Conservation (phyloP, 192 early-diverging fungal genomes). For the Phycomyces blakesleeanus region DNA sequence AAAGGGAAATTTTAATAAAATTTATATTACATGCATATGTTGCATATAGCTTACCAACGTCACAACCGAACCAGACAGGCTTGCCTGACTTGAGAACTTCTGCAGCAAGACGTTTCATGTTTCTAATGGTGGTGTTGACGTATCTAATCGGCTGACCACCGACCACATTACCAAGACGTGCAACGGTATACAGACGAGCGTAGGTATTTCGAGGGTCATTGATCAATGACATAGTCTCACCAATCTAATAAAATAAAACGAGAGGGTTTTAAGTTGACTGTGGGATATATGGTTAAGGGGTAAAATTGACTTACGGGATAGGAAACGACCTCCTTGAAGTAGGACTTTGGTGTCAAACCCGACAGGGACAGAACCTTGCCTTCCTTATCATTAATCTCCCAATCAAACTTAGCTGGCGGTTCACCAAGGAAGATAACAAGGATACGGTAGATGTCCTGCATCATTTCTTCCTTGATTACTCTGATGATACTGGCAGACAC, state of each 20-base stretch:
- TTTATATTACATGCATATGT: too few species aligned
- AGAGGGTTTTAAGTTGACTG: too few species aligned
- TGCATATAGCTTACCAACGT: constrained; percentile 52
- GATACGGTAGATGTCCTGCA: constrained; percentile 67
- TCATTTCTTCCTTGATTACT: constrained; percentile 48
- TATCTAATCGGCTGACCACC: constrained; percentile 66
- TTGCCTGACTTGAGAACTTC: constrained; percentile 54
- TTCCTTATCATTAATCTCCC: constrained; percentile 68
- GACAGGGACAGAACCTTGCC: constrained; percentile 56
- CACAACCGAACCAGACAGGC: constrained; percentile 77
- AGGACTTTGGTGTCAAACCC: constrained; percentile 58
- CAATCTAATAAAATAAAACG: constrained; percentile 40
- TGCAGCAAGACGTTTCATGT: constrained; percentile 59
- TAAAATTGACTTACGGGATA: constrained; percentile 39
- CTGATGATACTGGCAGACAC: constrained; percentile 42
- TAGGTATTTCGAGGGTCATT: constrained; percentile 71
- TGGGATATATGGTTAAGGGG: background rate
- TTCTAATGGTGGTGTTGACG: constrained; percentile 53
- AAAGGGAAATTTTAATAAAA: background rate
- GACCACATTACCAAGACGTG: constrained; percentile 69
- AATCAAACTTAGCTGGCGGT: constrained; percentile 64
- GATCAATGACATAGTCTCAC: constrained; percentile 60
- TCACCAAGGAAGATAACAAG: constrained; percentile 68
- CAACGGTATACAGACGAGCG: constrained; percentile 62
- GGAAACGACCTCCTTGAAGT: constrained; percentile 57